Evolutionary conservation across 768 basidiomycete genomes (phyloP).

Genomic region (Tulasnella sp.): DNA sequence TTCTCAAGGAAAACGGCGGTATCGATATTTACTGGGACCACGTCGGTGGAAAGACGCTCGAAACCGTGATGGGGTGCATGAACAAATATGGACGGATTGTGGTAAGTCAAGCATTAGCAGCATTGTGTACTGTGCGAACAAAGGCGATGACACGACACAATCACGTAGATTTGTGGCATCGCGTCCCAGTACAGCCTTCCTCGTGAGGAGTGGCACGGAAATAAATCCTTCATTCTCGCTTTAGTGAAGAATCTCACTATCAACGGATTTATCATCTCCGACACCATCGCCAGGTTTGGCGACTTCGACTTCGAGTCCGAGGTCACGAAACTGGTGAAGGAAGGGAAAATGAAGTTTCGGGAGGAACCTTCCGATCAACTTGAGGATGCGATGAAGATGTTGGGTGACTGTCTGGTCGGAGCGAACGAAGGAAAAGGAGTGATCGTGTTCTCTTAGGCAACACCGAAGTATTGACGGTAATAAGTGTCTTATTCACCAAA

Average conservation of each 20-base stretch:
- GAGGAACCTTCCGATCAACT: background rate
- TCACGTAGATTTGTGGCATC: slow-evolving; percentile 31
- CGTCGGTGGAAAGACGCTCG: slow-evolving; percentile 42
- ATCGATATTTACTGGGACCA: slow-evolving; percentile 55
- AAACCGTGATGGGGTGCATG: slow-evolving; percentile 40
- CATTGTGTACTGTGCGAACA: background rate
- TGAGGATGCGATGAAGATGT: slow-evolving; percentile 12
- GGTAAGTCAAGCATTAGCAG: slow-evolving; percentile 29
- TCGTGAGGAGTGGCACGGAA: slow-evolving; percentile 36
- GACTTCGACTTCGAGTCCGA: slow-evolving; percentile 35
- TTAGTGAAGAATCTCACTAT: slow-evolving; percentile 23
- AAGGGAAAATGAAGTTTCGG: slow-evolving; percentile 33
- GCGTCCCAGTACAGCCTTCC: slow-evolving; percentile 37
- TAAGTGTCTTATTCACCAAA: no score
- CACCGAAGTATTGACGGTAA: background rate
- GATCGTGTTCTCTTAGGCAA: background rate
- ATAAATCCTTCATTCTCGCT: slow-evolving; percentile 25
- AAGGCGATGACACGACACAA: background rate
- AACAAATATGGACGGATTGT: slow-evolving; percentile 39
- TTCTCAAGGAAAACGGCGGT: slow-evolving; percentile 60
- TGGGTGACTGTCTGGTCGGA: background rate
- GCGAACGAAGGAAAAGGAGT: background rate
- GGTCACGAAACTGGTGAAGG: slow-evolving; percentile 39
- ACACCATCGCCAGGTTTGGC: slow-evolving; percentile 28
- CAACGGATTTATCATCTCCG: slow-evolving; percentile 29